phyloP scores from a whole-genome alignment of 176 grass and related monocot genomes.

The Miscanthus lutarioriparius region DNA sequence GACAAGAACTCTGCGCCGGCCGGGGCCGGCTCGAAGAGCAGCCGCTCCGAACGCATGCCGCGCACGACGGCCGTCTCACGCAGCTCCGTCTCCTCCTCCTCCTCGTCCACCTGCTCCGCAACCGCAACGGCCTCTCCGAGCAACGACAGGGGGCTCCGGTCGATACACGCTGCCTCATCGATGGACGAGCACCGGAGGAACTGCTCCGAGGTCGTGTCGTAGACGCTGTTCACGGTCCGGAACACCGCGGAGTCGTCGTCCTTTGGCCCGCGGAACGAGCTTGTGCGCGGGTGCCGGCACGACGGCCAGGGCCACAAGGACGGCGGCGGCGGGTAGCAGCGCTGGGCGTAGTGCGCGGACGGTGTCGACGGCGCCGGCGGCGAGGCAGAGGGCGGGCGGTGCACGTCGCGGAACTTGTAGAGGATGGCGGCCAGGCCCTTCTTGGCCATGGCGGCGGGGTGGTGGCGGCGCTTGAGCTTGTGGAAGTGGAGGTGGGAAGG shows the following conservation, averaged over 20 bases:
- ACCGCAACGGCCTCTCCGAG: neutral
- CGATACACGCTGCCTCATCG: conserved; percentile 5
- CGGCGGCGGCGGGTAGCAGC: conserved; percentile 54
- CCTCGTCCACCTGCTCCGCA: neutral
- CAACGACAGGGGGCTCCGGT: conserved; percentile 7
- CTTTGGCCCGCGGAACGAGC: conserved; percentile 58
- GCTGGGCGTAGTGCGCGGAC: conserved; percentile 16
- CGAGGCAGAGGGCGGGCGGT: neutral
- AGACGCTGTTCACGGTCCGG: conserved; percentile 66
- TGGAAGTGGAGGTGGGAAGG: conserved; percentile 48
- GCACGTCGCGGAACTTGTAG: conserved; percentile 54
- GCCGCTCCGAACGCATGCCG: conserved; percentile 61
- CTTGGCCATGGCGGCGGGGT: conserved; percentile 40
- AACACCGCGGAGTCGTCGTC: conserved; percentile 47
- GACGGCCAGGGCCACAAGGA: conserved; percentile 81
- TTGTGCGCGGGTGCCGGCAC: conserved; percentile 76
- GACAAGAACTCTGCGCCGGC: conserved; percentile 45
- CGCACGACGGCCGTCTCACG: conserved; percentile 51
- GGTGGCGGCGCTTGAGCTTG: conserved; percentile 51
- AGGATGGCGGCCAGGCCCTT: conserved; percentile 53
- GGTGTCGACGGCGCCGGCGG: neutral
- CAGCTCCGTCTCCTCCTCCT: conserved; percentile 33
- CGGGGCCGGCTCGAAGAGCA: conserved; percentile 75
- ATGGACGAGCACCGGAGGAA: conserved; percentile 38
- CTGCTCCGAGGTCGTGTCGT: conserved; percentile 44